Evolutionary conservation across 2,329 filamentous ascomycete species (phyloP), one percentile per base, ranked within the genome.

Genomic region (Neocatenulostroma microsporum): DNA sequence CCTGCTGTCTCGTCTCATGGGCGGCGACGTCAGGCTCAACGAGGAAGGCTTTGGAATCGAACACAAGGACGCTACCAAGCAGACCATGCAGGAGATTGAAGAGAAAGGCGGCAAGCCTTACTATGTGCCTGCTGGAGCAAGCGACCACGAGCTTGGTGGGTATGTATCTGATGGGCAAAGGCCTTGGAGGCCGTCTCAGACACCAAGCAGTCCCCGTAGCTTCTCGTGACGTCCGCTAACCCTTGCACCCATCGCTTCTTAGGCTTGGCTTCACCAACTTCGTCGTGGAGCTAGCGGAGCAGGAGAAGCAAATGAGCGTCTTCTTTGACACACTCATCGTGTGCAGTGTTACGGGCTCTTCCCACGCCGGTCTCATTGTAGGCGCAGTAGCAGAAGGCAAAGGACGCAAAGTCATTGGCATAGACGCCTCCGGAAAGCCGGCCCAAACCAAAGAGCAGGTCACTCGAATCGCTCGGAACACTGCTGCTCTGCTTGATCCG

Each of bases 181-280:
- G n/a, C n/a, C n/a, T n/a, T n/a, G n/a, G n/a, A n/a, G n/a, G n/a
- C n/a, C n/a, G n/a, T n/a, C n/a, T n/a, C n/a, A n/a, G n/a, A n/a
- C n/a, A n/a, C n/a, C n/a, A n/a, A n/a, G n/a, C n/a, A n/a, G n/a
- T n/a, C n/a, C n/a, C n/a, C n/a, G n/a, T n/a, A n/a, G n/a, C n/a
- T n/a, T n/a, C n/a, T n/a, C n/a, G n/a, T n/a, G n/a, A n/a, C n/a
- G n/a, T n/a, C n/a, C n/a, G n/a, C n/a, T n/a, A n/a, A n/a, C n/a
- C n/a, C n/a, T n/a, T n/a, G n/a, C n/a, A n/a, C n/a, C n/a, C n/a
- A n/a, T n/a, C n/a, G n/a, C n/a, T n/a, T n/a, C n/a, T n/a, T n/a
- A n/a, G n/a, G n/a, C n/a, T 84, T 12, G 80, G 81, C 0, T 84
- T 84, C 49, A 79, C 79, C 6, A 66, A 78, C 2, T 84, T 80